Conservation (phyloP, 1,284 basidiomycete genomes). For the Cutaneotrichosporon cutaneum region DNA sequence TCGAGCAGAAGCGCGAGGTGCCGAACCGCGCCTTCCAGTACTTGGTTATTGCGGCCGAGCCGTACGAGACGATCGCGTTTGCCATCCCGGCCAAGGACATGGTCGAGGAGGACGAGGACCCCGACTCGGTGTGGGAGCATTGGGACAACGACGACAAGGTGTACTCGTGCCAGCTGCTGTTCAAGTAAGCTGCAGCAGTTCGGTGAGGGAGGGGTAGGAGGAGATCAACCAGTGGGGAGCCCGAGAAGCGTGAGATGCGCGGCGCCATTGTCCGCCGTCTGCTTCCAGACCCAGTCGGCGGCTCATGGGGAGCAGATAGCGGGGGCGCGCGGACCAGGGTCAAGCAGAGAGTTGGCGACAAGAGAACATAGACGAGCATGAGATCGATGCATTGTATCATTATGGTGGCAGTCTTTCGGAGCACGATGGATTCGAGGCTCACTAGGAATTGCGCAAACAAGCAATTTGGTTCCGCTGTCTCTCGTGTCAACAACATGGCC, state of each 20-base stretch:
- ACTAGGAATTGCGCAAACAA: constrained; percentile 6
- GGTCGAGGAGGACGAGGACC: constrained; percentile 73
- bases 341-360: background rate
- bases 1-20: constrained; percentile 94
- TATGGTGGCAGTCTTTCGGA: background rate
- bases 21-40: constrained; percentile 97
- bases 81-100: constrained; percentile 97
- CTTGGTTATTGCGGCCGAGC: constrained; percentile 94
- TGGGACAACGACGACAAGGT: constrained; percentile 97
- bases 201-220: background rate
- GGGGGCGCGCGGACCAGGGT: background rate
- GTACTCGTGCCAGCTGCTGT: constrained; percentile 93
- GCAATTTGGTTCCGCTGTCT: constrained; percentile 2
- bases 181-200: constrained; percentile 58
- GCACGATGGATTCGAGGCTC: no score
- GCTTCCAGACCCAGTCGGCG: background rate
- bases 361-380: background rate
- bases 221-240: no score
- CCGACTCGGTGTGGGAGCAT: constrained; percentile 90
- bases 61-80: constrained; percentile 98
- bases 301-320: background rate
- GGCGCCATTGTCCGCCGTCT: background rate
- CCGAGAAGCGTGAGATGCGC: background rate
- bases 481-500: constrained; percentile 15
- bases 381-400: constrained; percentile 1